Evolutionary conservation across 1,139 yeast genomes (phyloP).

Genomic region (Blastobotrys indianensis): DNA sequence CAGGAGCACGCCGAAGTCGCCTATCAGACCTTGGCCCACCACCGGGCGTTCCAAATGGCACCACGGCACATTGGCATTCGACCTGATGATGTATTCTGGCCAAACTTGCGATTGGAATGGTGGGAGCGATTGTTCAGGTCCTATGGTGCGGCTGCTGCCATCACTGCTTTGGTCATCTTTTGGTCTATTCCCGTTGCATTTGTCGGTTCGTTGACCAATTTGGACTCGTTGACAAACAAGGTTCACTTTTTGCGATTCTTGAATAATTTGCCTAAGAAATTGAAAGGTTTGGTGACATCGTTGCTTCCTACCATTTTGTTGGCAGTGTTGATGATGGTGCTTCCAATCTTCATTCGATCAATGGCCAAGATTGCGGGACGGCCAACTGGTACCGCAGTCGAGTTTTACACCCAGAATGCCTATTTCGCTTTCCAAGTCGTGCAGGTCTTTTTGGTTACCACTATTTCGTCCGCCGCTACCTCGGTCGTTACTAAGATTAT

Average conservation of each 20-base stretch:
- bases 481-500: conserved; percentile 66
- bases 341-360: conserved; percentile 71
- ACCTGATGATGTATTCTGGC: conserved; percentile 83
- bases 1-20: conserved; percentile 89
- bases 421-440: conserved; percentile 86
- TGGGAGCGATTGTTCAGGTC: conserved; percentile 68
- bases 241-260: conserved; percentile 68
- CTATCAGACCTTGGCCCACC: conserved; percentile 67
- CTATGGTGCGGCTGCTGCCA: conserved; percentile 52
- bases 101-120: conserved; percentile 76
- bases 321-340: conserved; percentile 75
- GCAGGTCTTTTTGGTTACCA: conserved; percentile 74
- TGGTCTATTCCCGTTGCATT: conserved; percentile 97
- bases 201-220: conserved; percentile 87
- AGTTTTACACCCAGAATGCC: conserved; percentile 77
- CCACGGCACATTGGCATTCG: conserved; percentile 64
- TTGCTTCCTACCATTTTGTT: conserved; percentile 78
- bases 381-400: conserved; percentile 65
- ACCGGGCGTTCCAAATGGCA: conserved; percentile 54
- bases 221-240: conserved; percentile 61
- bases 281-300: conserved; percentile 81
- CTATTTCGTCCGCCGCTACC: conserved; percentile 76
- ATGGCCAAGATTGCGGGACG: conserved; percentile 72
- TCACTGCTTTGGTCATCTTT: conserved; percentile 57
- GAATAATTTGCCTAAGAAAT: conserved; percentile 54